Evolutionary conservation across 305 asterid species (phyloP).

Genomic region (Rubia peregrina): DNA sequence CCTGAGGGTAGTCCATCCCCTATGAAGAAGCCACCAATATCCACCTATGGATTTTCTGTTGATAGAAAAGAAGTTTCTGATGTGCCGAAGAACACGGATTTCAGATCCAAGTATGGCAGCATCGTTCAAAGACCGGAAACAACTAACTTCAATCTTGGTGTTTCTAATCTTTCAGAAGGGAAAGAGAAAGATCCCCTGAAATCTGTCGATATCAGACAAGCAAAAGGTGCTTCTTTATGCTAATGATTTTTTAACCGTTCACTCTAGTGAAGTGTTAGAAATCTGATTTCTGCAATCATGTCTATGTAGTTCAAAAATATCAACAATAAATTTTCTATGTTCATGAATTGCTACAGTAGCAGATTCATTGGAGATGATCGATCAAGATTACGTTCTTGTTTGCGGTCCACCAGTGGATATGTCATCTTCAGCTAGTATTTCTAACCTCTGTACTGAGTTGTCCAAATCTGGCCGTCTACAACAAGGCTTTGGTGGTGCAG

Average conservation of each 20-base stretch:
- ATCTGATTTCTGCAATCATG: constrained; percentile 10
- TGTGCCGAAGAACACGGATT: constrained; percentile 28
- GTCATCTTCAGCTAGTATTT: constrained; percentile 47
- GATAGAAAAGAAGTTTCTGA: constrained; percentile 40
- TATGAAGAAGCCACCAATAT: constrained; percentile 38
- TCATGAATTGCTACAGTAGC: constrained; percentile 34
- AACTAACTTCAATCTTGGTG: constrained; percentile 33
- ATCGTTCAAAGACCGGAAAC: constrained; percentile 30
- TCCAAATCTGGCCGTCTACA: constrained; percentile 44
- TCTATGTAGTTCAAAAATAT: constrained; percentile 10
- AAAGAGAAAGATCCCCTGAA: constrained; percentile 48
- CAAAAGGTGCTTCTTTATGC: constrained; percentile 39
- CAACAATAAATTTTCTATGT: constrained; percentile 19
- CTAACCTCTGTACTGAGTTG: constrained; percentile 41
- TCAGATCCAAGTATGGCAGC: constrained; percentile 25
- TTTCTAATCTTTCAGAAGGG: constrained; percentile 38
- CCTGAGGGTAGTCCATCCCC: constrained; percentile 52
- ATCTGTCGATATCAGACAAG: constrained; percentile 30
- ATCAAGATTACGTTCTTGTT: constrained; percentile 74
- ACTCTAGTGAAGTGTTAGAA: background rate
- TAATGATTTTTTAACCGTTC: background rate
- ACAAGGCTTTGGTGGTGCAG: constrained; percentile 32
- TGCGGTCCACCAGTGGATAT: constrained; percentile 51
- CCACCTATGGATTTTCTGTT: constrained; percentile 55
- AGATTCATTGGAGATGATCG: constrained; percentile 67